These are phyloP conservation scores for Rhodocollybia butyracea DNA, from an alignment of 768 basidiomycete species.

Conservation along the genomic window DNA sequence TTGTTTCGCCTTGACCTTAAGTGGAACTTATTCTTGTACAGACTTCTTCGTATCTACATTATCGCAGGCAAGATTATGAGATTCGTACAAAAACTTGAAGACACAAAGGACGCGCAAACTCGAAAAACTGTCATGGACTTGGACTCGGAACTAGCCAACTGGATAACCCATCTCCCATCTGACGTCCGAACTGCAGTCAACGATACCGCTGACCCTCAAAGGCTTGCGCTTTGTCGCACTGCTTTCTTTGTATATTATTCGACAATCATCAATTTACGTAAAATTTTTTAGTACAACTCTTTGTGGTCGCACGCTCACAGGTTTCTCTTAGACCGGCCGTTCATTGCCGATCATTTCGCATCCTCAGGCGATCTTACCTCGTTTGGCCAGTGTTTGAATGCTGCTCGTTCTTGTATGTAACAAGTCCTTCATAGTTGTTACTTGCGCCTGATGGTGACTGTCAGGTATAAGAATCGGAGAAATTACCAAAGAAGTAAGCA, in stretches of 20 bases:
- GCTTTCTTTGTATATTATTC: slow-evolving; percentile 18
- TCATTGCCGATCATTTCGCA: slow-evolving; percentile 14
- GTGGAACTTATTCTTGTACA: not conserved
- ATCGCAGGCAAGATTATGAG: slow-evolving; percentile 16
- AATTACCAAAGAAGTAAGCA: slow-evolving; percentile 14
- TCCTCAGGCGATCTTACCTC: slow-evolving; percentile 12
- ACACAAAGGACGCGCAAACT: slow-evolving; percentile 8
- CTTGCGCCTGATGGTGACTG: not conserved
- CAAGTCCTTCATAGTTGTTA: not conserved
- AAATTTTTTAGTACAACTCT: not conserved
- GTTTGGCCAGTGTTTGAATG: slow-evolving; percentile 13
- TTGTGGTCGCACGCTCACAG: not conserved
- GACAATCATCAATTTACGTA: slow-evolving; percentile 17
- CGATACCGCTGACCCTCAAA: slow-evolving; percentile 10
- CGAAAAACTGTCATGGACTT: slow-evolving; percentile 6
- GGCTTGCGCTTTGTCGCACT: slow-evolving; percentile 15
- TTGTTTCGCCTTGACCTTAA: not conserved
- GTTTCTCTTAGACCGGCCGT: slow-evolving; percentile 13
- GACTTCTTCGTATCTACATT: slow-evolving; percentile 14
- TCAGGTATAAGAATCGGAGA: slow-evolving; percentile 16
- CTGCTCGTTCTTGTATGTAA: slow-evolving; percentile 15
- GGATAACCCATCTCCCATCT: slow-evolving; percentile 13
- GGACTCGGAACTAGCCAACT: slow-evolving; percentile 12
- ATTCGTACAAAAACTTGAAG: slow-evolving; percentile 13
- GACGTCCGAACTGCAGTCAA: slow-evolving; percentile 12